Base-by-base conservation (phyloP, 2,329 filamentous ascomycete genomes). In the Epichloe sylvatica region DNA sequence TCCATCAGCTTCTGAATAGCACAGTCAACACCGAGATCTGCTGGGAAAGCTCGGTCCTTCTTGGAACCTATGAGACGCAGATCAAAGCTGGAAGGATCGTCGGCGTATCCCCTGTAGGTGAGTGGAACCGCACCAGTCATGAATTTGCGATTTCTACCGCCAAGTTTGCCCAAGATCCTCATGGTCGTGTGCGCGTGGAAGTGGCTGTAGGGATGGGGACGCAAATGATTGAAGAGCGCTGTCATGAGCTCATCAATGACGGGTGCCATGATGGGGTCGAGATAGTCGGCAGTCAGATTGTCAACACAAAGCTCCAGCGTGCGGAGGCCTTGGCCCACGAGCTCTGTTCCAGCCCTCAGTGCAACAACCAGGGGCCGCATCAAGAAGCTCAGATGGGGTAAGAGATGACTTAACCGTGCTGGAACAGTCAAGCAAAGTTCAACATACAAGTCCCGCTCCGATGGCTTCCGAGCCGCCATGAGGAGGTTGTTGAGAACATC, bases 191-290 rank as follows among this genome's bases (percentile, higher is more conserved):
- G 92, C 0, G 94, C 87, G 62, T 97, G 91, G 66, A 96, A 95
- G 65, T 98, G 94, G 59, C 86, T 95, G 65, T 98, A 95, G 0
- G 92, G 92, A 54, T 90, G 84, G 7, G 92, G 94, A 59, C 85
- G 86, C 40, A 99, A 75, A 64, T 98, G 94, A 55, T 96, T 90
- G 75, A 94, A 98, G 1, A 99, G 74, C 1, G 91, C 91, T 44
- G 89, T 92, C 92, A 98, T 98, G 42, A 99, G 74, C 62, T 99
- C 92, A 59, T 98, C 91, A 65, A 99, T 97, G 25, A 97, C 94
- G 0, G 92, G 94, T 2, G 91, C 88, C 91, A 98, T 98, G 59
- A 99, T 97, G 0, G 92, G 94, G 59, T 99, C 92, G 13, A 99
- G 72, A 61, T 98, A 99, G 60, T 98, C 92, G 0, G 92, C 91